Conservation (phyloP, 768 basidiomycete species). For the Termitomyces sp. region DNA sequence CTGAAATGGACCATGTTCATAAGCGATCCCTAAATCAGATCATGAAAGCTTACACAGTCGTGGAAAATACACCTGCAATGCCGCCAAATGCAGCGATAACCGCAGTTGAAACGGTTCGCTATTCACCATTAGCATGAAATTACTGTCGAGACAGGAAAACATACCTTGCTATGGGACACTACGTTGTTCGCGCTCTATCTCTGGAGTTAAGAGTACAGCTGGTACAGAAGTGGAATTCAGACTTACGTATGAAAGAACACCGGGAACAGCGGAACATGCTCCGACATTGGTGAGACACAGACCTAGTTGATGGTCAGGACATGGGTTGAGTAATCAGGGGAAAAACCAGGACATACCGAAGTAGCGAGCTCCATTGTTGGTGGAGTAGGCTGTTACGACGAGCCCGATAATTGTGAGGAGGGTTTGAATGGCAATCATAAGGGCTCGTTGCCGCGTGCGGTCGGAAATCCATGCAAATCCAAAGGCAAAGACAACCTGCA, state of each 20-base stretch:
- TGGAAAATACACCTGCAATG: conserved; percentile 33
- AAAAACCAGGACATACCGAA: conserved; percentile 15
- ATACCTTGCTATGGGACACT: conserved; percentile 27
- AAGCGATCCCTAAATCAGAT: neutral
- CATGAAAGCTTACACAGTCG: conserved; percentile 21
- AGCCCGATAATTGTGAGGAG: conserved; percentile 28
- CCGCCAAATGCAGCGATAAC: conserved; percentile 30
- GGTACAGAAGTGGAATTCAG: neutral
- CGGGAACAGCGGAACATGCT: conserved; percentile 28
- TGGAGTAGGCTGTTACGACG: conserved; percentile 22
- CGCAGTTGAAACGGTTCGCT: conserved; percentile 33
- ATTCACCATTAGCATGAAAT: neutral
- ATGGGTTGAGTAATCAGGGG: neutral
- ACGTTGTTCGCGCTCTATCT: conserved; percentile 29
- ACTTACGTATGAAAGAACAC: conserved; percentile 33
- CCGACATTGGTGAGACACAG: conserved; percentile 30
- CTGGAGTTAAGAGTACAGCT: neutral
- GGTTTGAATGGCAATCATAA: conserved; percentile 27
- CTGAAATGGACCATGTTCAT: conserved; percentile 2
- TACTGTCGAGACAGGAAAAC: neutral
- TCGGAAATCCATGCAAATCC: conserved; percentile 35
- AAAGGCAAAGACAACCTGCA: conserved; percentile 28
- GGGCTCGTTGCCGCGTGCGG: conserved; percentile 26
- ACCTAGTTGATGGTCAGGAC: conserved; percentile 5
- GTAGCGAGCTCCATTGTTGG: conserved; percentile 24